Percentiles rank a stretch among this genome's conserved stretches.
These are phyloP conservation scores for Pharus latifolius DNA, from an alignment of 176 grass and related monocot species.

Conservation along the genomic window DNA sequence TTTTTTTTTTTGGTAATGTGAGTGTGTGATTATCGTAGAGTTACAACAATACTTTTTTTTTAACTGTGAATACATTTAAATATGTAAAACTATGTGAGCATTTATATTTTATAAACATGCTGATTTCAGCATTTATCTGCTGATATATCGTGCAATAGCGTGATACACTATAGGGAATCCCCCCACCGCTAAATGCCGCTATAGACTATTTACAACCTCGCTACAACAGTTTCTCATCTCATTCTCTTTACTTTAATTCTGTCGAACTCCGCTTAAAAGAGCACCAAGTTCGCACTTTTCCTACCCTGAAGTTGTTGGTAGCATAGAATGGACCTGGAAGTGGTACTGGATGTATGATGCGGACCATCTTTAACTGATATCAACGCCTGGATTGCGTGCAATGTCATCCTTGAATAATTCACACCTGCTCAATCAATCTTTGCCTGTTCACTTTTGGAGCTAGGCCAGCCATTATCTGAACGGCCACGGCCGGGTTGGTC, in stretches of 20 bases:
- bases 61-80: no score
- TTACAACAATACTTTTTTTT: no score
- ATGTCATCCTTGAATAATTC: not conserved
- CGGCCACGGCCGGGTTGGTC: not conserved
- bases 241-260: slow-evolving; percentile 13
- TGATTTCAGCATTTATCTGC: no score
- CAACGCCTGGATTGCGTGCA: not conserved
- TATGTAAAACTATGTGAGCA: no score
- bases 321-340: not conserved
- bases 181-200: no score
- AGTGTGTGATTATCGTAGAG: no score
- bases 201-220: no score
- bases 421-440: slow-evolving; percentile 25
- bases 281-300: not conserved
- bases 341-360: not conserved
- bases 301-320: not conserved
- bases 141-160: no score
- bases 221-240: not conserved
- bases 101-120: no score
- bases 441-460: slow-evolving; percentile 28
- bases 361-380: not conserved
- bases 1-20: no score
- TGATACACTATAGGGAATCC: no score
- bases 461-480: slow-evolving; percentile 39
- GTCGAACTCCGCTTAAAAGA: not conserved